A percentile compares a stretch with the other conserved stretches of the same genome.
phyloP scores from a whole-genome alignment of 164 flowering plant species.

The Magnolia kwangsiensis region DNA sequence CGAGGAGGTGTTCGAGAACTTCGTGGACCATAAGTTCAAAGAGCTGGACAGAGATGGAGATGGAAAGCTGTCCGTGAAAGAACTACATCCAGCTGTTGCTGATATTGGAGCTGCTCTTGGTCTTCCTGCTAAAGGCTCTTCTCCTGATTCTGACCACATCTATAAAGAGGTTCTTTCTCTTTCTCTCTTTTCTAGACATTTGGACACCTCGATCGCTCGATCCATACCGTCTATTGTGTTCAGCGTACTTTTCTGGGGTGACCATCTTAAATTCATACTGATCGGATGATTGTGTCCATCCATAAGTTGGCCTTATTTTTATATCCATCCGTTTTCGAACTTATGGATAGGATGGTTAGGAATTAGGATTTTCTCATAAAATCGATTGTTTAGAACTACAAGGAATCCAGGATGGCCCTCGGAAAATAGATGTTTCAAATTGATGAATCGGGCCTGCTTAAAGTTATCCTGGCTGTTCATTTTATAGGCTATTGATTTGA shows the following conservation, averaged over 20 bases:
- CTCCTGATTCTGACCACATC: constrained; percentile 73
- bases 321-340: too few relatives aligned
- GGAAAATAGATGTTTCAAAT: too few relatives aligned
- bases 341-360: too few relatives aligned
- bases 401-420: too few relatives aligned
- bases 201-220: not conserved
- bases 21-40: constrained; percentile 70
- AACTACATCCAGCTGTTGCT: constrained; percentile 79
- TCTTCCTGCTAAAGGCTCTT: constrained; percentile 69
- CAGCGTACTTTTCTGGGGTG: not conserved
- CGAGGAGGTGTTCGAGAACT: constrained; percentile 59
- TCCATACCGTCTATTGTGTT: not conserved
- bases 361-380: too few relatives aligned
- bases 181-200: not conserved
- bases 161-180: constrained; percentile 54
- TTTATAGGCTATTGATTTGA: too few relatives aligned
- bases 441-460: too few relatives aligned
- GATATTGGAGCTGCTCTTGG: constrained; percentile 87
- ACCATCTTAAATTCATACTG: too few relatives aligned
- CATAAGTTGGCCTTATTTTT: too few relatives aligned
- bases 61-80: constrained; percentile 71
- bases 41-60: constrained; percentile 68
- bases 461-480: too few relatives aligned
- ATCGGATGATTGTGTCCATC: too few relatives aligned
- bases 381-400: too few relatives aligned